A percentile compares a stretch with the other conserved stretches of the same genome.
Evolutionary conservation across 2,329 filamentous ascomycete genomes (phyloP).

Genomic region (Mariannaea elegans): DNA sequence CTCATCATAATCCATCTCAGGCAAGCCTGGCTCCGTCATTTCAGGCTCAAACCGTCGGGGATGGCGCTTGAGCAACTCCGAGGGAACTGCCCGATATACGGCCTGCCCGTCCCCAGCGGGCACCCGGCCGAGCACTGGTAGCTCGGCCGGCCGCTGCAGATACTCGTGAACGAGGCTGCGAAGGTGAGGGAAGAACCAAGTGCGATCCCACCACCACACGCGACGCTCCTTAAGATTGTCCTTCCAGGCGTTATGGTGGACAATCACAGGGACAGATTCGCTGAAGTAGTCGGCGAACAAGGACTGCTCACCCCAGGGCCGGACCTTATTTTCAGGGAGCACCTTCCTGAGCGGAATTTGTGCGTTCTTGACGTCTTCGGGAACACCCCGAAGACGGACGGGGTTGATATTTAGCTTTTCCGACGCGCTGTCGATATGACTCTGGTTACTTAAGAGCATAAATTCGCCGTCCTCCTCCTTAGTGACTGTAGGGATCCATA

Average conservation of each 20-base stretch:
- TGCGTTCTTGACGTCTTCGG: conserved; percentile 21
- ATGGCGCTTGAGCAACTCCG: conserved; percentile 5
- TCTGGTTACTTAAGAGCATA: conserved; percentile 19
- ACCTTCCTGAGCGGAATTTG: conserved; percentile 13
- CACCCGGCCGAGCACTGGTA: neutral
- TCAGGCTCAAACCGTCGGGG: conserved; percentile 15
- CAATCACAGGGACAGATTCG: conserved; percentile 24
- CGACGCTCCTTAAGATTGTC: conserved; percentile 24
- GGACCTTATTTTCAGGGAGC: neutral
- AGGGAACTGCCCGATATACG: conserved; percentile 19
- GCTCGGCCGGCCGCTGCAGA: conserved; percentile 6
- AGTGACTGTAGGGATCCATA: conserved; percentile 31
- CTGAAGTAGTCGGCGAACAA: conserved; percentile 33
- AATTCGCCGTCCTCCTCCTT: conserved; percentile 34
- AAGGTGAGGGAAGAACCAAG: conserved; percentile 34
- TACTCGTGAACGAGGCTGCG: conserved; percentile 10
- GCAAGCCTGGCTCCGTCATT: neutral
- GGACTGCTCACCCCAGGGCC: conserved; percentile 31
- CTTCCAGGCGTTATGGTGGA: conserved; percentile 35
- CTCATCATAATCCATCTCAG: conserved; percentile 22
- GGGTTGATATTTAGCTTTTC: neutral
- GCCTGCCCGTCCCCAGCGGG: neutral
- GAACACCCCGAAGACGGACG: conserved; percentile 7
- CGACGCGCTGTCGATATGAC: conserved; percentile 19
- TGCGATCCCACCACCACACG: conserved; percentile 29